Evolutionary conservation across 176 grass and related monocot genomes (phyloP).

Genomic region (Calamus simplicifolius): DNA sequence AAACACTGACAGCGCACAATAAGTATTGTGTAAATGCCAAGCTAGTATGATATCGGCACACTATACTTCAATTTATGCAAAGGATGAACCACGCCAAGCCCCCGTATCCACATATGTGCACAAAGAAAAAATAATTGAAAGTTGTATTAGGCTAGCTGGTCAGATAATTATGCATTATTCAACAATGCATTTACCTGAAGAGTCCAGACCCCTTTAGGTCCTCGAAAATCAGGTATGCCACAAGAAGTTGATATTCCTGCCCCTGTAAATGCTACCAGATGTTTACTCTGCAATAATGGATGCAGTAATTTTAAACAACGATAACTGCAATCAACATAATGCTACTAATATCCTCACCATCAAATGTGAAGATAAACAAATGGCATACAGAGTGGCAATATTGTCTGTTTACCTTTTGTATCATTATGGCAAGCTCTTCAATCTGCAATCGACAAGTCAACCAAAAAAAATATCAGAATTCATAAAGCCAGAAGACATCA

Average conservation of each 20-base stretch:
- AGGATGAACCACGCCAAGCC: too few relatives aligned
- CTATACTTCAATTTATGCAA: too few relatives aligned
- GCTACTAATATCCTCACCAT: too few relatives aligned
- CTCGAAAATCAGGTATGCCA: slow-evolving; percentile 96
- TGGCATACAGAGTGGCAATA: slow-evolving; percentile 9
- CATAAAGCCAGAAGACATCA: not conserved
- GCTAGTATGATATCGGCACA: too few relatives aligned
- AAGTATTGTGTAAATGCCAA: too few relatives aligned
- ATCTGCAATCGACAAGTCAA: slow-evolving; percentile 48
- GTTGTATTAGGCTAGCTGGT: too few relatives aligned
- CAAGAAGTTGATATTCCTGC: slow-evolving; percentile 97
- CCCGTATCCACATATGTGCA: too few relatives aligned
- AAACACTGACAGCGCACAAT: too few relatives aligned
- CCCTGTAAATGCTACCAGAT: slow-evolving; percentile 94
- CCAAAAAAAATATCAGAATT: not conserved
- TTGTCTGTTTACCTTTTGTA: slow-evolving; percentile 48
- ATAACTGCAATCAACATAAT: too few relatives aligned
- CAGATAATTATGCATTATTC: too few relatives aligned
- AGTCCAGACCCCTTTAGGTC: slow-evolving; percentile 94
- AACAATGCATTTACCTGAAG: slow-evolving; percentile 57
- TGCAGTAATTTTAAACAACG: not conserved
- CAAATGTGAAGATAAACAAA: slow-evolving; percentile 15
- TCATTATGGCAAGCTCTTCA: slow-evolving; percentile 80
- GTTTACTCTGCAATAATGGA: slow-evolving; percentile 76
- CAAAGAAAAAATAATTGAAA: too few relatives aligned